phyloP scores from a whole-genome alignment of 2,329 filamentous ascomycete genomes.

The Ophiocordyceps camponoti-saundersi region DNA sequence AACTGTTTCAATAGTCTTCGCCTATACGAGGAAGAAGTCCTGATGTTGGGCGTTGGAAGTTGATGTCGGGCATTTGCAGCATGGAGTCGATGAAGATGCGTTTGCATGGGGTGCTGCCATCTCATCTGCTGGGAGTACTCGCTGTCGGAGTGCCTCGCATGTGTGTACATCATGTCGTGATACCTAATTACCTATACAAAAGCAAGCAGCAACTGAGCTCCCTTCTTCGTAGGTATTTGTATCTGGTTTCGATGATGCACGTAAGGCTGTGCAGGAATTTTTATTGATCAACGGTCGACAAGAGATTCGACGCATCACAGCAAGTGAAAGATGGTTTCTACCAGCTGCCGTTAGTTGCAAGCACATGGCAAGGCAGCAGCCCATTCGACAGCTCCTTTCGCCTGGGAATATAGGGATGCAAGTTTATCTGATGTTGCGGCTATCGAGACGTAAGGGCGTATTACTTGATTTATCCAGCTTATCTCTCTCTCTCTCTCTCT shows the following conservation, averaged over 20 bases:
- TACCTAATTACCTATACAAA: neutral
- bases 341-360: neutral
- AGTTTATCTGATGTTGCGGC: neutral
- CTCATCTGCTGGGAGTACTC: neutral
- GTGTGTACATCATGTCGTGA: neutral
- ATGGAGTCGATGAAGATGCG: neutral
- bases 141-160: neutral
- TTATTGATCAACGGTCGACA: neutral
- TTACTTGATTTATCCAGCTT: too few species aligned
- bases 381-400: neutral
- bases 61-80: neutral
- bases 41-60: neutral
- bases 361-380: neutral
- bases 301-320: neutral
- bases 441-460: too few species aligned
- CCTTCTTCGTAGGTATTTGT: too few species aligned
- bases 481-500: too few species aligned
- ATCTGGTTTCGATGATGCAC: too few species aligned
- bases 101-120: neutral
- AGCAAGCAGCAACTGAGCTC: too few species aligned
- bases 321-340: neutral
- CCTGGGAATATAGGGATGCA: too few species aligned
- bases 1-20: neutral
- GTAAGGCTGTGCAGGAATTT: neutral
- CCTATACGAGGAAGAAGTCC: neutral